A percentile compares a stretch with the other conserved stretches of the same genome.
These are phyloP conservation scores for Ogataea angusta DNA, from an alignment of 805 yeast genomes.

Conservation along the genomic window DNA sequence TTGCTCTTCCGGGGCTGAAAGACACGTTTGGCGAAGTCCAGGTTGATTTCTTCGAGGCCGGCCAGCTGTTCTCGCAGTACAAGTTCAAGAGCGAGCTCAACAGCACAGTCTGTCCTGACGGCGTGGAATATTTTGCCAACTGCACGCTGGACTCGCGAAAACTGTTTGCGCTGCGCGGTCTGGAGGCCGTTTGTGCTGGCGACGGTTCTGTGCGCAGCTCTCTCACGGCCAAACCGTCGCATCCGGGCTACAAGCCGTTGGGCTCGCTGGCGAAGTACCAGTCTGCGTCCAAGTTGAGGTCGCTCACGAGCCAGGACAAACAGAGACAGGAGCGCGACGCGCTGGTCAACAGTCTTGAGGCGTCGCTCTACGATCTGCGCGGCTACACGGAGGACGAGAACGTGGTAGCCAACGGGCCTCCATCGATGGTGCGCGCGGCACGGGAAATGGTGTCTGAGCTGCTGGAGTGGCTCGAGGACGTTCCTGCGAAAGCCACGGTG, in stretches of 20 bases:
- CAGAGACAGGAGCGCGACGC: constrained; percentile 54
- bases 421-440: constrained; percentile 36
- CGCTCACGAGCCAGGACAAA: constrained; percentile 52
- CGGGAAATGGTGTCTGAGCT: constrained; percentile 41
- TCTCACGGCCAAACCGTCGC: constrained; percentile 29
- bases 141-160: constrained; percentile 29
- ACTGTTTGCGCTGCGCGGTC: constrained; percentile 43
- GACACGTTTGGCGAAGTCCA: constrained; percentile 30
- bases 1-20: constrained; percentile 34
- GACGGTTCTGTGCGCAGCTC: constrained; percentile 17
- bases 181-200: constrained; percentile 35
- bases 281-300: constrained; percentile 46
- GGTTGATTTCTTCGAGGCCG: constrained; percentile 36
- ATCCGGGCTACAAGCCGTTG: constrained; percentile 45
- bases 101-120: constrained; percentile 37
- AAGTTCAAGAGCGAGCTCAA: constrained; percentile 25
- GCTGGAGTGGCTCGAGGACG: constrained; percentile 79
- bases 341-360: constrained; percentile 66
- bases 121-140: constrained; percentile 31
- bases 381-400: constrained; percentile 55
- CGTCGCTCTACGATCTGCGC: constrained; percentile 67
- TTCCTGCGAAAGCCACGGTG: constrained; percentile 48
- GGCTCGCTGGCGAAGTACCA: constrained; percentile 45
- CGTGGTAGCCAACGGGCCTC: constrained; percentile 40
- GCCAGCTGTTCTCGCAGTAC: constrained; percentile 12